Percentiles rank a stretch among this genome's conserved stretches.
These are phyloP conservation scores for Candolleomyces eurysporus DNA, from an alignment of 768 basidiomycete species.

Conservation along the genomic window DNA sequence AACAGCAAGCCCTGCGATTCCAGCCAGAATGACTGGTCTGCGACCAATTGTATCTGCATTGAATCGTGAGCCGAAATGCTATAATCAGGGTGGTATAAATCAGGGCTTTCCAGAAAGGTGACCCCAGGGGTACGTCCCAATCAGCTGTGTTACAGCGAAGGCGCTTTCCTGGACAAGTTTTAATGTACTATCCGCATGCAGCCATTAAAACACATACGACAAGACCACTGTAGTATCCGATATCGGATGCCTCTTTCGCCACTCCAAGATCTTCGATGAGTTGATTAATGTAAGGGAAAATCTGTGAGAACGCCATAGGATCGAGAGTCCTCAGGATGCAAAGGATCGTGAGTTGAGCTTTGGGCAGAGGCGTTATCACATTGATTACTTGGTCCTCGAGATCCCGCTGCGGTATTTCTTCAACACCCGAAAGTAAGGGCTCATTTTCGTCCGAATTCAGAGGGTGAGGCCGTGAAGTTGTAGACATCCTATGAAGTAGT, in stretches of 20 bases:
- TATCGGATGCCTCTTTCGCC: conserved; percentile 50
- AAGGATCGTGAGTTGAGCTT: conserved; percentile 46
- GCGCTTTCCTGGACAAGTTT: conserved; percentile 48
- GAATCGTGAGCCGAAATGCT: neutral
- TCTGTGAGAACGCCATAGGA: conserved; percentile 60
- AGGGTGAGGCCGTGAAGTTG: too few species aligned
- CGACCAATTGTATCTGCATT: conserved; percentile 54
- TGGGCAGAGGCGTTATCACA: conserved; percentile 14
- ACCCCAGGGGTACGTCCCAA: conserved; percentile 62
- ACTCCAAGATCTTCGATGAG: conserved; percentile 56
- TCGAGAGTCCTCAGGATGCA: conserved; percentile 56
- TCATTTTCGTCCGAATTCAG: too few species aligned
- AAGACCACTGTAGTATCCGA: conserved; percentile 67
- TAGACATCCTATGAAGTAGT: too few species aligned
- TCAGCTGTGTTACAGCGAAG: conserved; percentile 56
- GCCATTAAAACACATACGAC: conserved; percentile 38
- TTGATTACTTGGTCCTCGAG: neutral
- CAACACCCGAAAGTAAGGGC: too few species aligned
- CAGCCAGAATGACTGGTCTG: conserved; percentile 56
- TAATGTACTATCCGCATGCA: neutral
- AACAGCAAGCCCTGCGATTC: conserved; percentile 44
- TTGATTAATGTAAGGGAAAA: conserved; percentile 68
- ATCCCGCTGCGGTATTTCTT: too few species aligned
- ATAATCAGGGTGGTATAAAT: neutral
- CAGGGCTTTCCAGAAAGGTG: conserved; percentile 43